Evolutionary conservation across 106 monocot genomes (phyloP).

Genomic region (Apostasia shenzhenica): DNA sequence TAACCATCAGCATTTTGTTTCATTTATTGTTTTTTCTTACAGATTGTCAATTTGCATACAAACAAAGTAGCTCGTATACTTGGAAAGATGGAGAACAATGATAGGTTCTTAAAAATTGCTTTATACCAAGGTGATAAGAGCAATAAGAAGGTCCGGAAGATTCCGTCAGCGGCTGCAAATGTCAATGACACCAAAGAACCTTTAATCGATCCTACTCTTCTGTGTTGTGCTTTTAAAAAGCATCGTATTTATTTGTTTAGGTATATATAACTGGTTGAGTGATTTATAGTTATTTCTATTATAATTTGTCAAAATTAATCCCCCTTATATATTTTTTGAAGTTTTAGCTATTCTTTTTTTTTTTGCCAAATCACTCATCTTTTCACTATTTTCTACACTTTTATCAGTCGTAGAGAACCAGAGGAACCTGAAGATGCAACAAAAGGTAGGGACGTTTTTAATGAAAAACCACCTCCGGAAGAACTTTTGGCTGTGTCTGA

Average conservation of each 20-base stretch:
- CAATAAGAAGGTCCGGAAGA: conserved; percentile 72
- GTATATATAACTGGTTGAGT: conserved; percentile 20
- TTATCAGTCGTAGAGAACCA: conserved; percentile 68
- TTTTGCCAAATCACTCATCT: not conserved
- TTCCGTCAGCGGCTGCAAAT: conserved; percentile 66
- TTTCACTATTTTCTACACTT: conserved; percentile 5
- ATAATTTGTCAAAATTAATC: not conserved
- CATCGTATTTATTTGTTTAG: conserved; percentile 94
- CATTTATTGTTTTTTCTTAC: conserved; percentile 6
- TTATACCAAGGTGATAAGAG: conserved; percentile 84
- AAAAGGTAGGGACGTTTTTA: conserved; percentile 94
- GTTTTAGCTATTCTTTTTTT: not conserved
- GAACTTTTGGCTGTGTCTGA: conserved; percentile 95
- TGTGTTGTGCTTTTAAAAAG: conserved; percentile 98
- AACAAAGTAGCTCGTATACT: conserved; percentile 94
- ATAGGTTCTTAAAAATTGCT: conserved; percentile 83
- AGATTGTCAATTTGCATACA: conserved; percentile 97
- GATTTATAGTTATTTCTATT: not conserved
- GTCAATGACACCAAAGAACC: conserved; percentile 93
- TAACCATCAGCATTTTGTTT: not conserved
- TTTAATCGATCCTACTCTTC: conserved; percentile 80
- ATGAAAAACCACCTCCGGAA: conserved; percentile 96
- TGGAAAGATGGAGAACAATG: conserved; percentile 97
- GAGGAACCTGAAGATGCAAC: conserved; percentile 99
- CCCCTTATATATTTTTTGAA: not conserved